Base-by-base conservation (phyloP, 805 yeast genomes). In the Hanseniaspora guilliermondii region DNA sequence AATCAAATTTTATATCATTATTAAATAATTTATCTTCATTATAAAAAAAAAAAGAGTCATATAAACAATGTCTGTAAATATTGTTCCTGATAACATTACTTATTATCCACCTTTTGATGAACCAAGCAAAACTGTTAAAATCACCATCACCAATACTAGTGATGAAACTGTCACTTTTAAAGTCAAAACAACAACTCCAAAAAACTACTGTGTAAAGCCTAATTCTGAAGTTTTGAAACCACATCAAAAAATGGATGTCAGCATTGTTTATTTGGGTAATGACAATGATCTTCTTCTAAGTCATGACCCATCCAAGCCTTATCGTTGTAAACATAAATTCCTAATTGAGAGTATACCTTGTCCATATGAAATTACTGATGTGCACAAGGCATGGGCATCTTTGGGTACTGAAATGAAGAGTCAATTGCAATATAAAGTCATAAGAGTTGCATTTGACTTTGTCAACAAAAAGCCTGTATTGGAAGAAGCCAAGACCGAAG, bases 151-250 rank as follows among this genome's bases (percentile, higher is more conserved):
- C 40, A 84, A 85, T 67, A 82, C 80, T 61, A 72, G 83, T 40
- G 68, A 78, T 16, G 73, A 74, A 53, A 71, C 80, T 33, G 74
- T 82, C 45, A 96, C 96, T 32, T 93, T 87, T 76, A 93, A 93
- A 73, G 97, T 93, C 65, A 93, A 91, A 73, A 91, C 98, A 46
- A 93, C 98, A 6, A 97, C 97, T 9, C 98, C 98, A 58, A 89
- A 87, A 69, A 74, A 87, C 69, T 83, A 89, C 74, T 87, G 96
- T 69, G 97, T 93, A 52, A 83, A 96, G 71, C 98, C 98, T 58
- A 93, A 89, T 68, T 91, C 97, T 57, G 80, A 93, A 16, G 68
- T 83, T 36, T 74, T 93, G 56, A 74, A 73, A 30, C 89, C 97
- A 14, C 93, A 94, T 36, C 77, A 78, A 59, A 68, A 81, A 24